Evolutionary conservation across 1,284 basidiomycete genomes (phyloP).

Genomic region (Leccinum fallax): DNA sequence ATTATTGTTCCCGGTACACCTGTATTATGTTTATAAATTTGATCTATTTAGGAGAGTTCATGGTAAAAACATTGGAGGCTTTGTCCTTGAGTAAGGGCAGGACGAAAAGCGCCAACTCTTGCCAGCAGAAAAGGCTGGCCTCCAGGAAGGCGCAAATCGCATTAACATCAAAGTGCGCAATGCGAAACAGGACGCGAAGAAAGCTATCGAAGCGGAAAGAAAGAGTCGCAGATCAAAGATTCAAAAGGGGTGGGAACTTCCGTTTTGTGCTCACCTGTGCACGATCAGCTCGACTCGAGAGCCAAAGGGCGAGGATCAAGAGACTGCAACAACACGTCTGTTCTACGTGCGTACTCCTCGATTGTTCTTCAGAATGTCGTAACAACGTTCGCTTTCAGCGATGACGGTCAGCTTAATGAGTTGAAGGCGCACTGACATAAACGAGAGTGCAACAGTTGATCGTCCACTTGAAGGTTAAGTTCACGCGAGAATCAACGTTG

Average conservation of each 20-base stretch:
- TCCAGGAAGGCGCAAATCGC: conserved; percentile 45
- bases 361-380: background rate
- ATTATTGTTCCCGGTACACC: background rate
- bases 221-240: conserved; percentile 43
- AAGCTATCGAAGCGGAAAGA: conserved; percentile 44
- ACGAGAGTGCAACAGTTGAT: conserved; percentile 77
- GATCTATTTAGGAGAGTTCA: too few relatives aligned
- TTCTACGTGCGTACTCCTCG: conserved; percentile 44
- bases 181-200: conserved; percentile 41
- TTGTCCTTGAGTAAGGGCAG: conserved; percentile 41
- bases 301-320: conserved; percentile 50
- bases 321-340: conserved; percentile 58
- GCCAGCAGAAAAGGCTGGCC: too few relatives aligned
- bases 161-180: conserved; percentile 31
- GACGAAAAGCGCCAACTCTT: conserved; percentile 41
- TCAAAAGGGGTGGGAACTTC: conserved; percentile 45
- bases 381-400: conserved; percentile 29
- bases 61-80: too few relatives aligned
- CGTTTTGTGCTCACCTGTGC: background rate
- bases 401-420: conserved; percentile 52
- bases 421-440: conserved; percentile 69
- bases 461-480: conserved; percentile 79
- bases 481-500: conserved; percentile 81
- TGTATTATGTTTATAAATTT: too few relatives aligned
- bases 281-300: conserved; percentile 71